Evolutionary conservation across 305 asterid genomes (phyloP).

Genomic region (Fraxinus baroniana): DNA sequence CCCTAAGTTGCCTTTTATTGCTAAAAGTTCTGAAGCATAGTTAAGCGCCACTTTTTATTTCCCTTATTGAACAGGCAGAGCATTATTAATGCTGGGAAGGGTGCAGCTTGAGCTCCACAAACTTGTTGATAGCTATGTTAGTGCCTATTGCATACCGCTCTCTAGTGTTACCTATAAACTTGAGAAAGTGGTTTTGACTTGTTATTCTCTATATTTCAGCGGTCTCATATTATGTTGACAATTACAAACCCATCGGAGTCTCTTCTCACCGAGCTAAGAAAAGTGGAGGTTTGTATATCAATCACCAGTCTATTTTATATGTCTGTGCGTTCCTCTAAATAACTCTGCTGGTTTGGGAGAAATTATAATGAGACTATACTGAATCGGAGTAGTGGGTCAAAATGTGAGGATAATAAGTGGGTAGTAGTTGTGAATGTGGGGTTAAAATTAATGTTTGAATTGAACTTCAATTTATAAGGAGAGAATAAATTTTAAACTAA

Average conservation of each 20-base stretch:
- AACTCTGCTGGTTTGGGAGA: background rate
- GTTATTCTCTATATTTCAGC: slow-evolving; percentile 52
- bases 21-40: background rate
- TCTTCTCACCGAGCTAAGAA: slow-evolving; percentile 85
- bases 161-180: slow-evolving; percentile 15
- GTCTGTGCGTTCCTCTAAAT: background rate
- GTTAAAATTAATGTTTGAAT: background rate
- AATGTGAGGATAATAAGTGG: background rate
- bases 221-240: slow-evolving; percentile 72
- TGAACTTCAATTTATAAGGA: background rate
- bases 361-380: background rate
- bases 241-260: slow-evolving; percentile 94
- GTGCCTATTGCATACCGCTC: slow-evolving; percentile 17
- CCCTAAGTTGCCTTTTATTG: background rate
- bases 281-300: slow-evolving; percentile 77
- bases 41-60: background rate
- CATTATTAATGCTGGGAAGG: slow-evolving; percentile 6
- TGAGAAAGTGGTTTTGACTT: slow-evolving; percentile 33
- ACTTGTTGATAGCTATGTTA: slow-evolving; percentile 1
- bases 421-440: background rate
- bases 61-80: background rate
- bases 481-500: background rate
- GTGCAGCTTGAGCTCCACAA: slow-evolving; percentile 21
- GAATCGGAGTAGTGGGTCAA: background rate
- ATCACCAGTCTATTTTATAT: background rate